phyloP scores from a whole-genome alignment of 2,329 filamentous ascomycete species.

The Colletotrichum chrysophilum region DNA sequence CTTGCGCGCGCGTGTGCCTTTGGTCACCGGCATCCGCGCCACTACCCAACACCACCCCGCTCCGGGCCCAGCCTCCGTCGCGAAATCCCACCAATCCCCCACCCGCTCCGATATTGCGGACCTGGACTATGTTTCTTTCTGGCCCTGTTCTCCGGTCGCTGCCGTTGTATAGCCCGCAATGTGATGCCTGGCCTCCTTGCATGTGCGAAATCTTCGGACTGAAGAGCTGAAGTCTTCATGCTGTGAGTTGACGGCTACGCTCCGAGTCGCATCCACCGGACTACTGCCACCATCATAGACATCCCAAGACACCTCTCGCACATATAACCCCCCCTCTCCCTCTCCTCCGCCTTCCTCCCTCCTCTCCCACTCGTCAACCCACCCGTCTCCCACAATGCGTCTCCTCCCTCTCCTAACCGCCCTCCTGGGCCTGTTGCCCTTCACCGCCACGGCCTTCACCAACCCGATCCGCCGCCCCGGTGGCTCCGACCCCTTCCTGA shows the following conservation, averaged over 20 bases:
- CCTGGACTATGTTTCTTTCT: background rate
- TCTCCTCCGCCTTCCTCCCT: background rate
- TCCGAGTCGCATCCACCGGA: no score
- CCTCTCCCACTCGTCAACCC: background rate
- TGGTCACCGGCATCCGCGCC: background rate
- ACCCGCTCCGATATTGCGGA: background rate
- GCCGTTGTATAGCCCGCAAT: background rate
- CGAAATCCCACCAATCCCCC: slow-evolving; percentile 13
- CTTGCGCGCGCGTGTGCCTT: background rate
- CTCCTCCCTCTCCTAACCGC: slow-evolving; percentile 17
- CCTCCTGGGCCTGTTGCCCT: slow-evolving; percentile 14
- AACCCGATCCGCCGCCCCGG: slow-evolving; percentile 56
- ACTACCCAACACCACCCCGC: background rate
- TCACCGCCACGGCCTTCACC: slow-evolving; percentile 40
- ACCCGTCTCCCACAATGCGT: background rate
- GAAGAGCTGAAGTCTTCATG: background rate
- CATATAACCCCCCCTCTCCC: background rate
- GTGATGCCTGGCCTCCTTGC: background rate
- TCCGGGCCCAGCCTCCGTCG: background rate
- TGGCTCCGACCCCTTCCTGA: slow-evolving; percentile 58
- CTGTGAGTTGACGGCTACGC: no score
- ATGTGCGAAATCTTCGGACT: background rate
- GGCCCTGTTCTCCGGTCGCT: background rate
- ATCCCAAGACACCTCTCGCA: background rate
- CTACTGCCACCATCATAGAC: background rate